Evolutionary conservation across 2,329 filamentous ascomycete species (phyloP).

Genomic region (Penicillium psychrosexuale): DNA sequence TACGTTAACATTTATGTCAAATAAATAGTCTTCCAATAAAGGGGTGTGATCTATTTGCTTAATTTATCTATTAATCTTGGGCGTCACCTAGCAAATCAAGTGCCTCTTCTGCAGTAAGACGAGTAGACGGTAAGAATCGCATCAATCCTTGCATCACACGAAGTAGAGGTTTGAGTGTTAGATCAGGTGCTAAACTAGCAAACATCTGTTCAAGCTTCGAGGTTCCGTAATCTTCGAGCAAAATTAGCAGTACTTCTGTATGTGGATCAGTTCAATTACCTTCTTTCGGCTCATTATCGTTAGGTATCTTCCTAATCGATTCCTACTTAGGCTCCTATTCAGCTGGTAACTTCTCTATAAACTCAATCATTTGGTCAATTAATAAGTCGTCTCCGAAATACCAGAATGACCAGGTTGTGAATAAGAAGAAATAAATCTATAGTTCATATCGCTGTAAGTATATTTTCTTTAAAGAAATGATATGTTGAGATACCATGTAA

Average conservation of each 20-base stretch:
- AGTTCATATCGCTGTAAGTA: no score
- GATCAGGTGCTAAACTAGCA: slow-evolving; percentile 7
- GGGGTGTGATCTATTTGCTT: background rate
- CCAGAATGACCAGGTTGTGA: slow-evolving; percentile 16
- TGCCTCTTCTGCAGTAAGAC: slow-evolving; percentile 16
- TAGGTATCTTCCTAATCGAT: slow-evolving; percentile 8
- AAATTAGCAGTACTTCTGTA: no score
- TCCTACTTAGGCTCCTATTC: slow-evolving; percentile 22
- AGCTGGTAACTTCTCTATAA: slow-evolving; percentile 18
- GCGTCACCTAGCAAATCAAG: slow-evolving; percentile 9
- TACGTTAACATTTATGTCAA: slow-evolving; percentile 44
- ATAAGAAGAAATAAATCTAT: slow-evolving; percentile 24
- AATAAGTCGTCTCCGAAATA: slow-evolving; percentile 15
- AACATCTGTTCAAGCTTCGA: slow-evolving; percentile 15
- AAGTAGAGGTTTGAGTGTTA: slow-evolving; percentile 14
- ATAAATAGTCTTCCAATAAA: no score
- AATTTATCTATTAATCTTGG: background rate
- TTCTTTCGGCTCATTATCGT: slow-evolving; percentile 2
- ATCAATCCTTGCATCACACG: slow-evolving; percentile 20
- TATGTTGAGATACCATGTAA: slow-evolving; percentile 18
- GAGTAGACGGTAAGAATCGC: slow-evolving; percentile 20
- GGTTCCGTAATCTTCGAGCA: no score
- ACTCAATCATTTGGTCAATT: slow-evolving; percentile 22
- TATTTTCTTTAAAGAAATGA: no score
- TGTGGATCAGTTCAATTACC: background rate